Percentiles rank a stretch among this genome's conserved stretches.
Conservation (phyloP, 176 grass and related monocot species). For the Musa troglodytarum region DNA sequence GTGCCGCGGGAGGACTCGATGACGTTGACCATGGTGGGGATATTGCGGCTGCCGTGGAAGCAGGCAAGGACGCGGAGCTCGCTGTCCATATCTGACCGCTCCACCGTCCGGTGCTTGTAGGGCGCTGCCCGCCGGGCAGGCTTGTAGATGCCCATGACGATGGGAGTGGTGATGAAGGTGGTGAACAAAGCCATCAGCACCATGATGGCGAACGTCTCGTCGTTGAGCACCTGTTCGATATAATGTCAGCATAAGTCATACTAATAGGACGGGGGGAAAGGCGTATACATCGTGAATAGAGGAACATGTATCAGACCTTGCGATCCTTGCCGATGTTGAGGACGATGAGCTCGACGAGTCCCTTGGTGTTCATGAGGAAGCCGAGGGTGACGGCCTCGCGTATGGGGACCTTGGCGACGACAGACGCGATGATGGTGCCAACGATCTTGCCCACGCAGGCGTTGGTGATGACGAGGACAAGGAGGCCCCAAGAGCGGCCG, state of each 20-base stretch:
- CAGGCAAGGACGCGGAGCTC: conserved; percentile 58
- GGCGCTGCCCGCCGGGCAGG: conserved; percentile 16
- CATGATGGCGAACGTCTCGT: conserved; percentile 46
- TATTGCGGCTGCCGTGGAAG: conserved; percentile 45
- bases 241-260: not conserved
- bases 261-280: not conserved
- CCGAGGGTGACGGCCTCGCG: conserved; percentile 43
- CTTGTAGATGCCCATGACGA: conserved; percentile 33
- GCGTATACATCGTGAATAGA: not conserved
- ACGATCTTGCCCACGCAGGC: conserved; percentile 53
- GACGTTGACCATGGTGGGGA: conserved; percentile 54
- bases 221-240: conserved; percentile 33
- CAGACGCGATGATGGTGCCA: conserved; percentile 23
- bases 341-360: conserved; percentile 53
- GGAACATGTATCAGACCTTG: conserved; percentile 11
- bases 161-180: conserved; percentile 45
- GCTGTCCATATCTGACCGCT: conserved; percentile 26
- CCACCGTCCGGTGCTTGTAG: conserved; percentile 45
- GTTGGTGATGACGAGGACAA: conserved; percentile 35
- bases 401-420: conserved; percentile 16
- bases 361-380: conserved; percentile 62
- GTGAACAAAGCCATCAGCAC: conserved; percentile 50
- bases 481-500: conserved; percentile 40
- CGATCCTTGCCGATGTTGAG: conserved; percentile 53
- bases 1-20: conserved; percentile 45